Evolutionary conservation across 2,329 filamentous ascomycete genomes (phyloP).

Genomic region (Dothiorella sarmentorum): DNA sequence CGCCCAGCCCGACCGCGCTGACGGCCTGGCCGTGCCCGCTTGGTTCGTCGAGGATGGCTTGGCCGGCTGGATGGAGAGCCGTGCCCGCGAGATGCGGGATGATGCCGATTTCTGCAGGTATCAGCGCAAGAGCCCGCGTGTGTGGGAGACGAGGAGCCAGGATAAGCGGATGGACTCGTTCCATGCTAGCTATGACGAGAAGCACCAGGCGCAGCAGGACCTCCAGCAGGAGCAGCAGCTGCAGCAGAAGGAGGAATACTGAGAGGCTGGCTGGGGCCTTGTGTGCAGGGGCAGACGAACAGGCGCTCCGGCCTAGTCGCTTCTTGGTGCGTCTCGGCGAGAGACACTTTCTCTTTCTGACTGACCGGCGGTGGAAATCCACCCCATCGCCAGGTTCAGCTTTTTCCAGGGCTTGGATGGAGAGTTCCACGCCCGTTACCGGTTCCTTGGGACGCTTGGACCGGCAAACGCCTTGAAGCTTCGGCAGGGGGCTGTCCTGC

Average conservation of each 20-base stretch:
- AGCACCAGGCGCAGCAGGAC: neutral
- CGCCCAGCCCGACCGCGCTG: neutral
- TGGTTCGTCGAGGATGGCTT: slow-evolving; percentile 9
- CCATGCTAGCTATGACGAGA: slow-evolving; percentile 6
- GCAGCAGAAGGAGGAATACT: neutral
- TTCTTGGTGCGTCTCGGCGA: neutral
- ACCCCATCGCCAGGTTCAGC: neutral
- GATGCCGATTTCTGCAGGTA: slow-evolving; percentile 5
- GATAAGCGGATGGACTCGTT: slow-evolving; percentile 8
- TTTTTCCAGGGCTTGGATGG: neutral
- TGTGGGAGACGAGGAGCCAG: neutral
- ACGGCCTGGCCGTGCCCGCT: neutral
- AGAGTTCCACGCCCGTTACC: neutral
- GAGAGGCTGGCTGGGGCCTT: neutral
- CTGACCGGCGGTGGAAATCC: neutral
- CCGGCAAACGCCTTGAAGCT: neutral
- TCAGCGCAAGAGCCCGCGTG: neutral
- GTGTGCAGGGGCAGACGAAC: neutral
- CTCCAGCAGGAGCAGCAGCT: neutral
- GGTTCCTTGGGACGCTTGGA: neutral
- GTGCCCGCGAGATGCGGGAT: slow-evolving; percentile 4
- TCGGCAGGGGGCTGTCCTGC: neutral
- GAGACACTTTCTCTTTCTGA: neutral
- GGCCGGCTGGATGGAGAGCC: slow-evolving; percentile 8
- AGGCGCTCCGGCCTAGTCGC: neutral